Conservation (phyloP, 805 yeast species). For the Priceomyces haplophilus region DNA sequence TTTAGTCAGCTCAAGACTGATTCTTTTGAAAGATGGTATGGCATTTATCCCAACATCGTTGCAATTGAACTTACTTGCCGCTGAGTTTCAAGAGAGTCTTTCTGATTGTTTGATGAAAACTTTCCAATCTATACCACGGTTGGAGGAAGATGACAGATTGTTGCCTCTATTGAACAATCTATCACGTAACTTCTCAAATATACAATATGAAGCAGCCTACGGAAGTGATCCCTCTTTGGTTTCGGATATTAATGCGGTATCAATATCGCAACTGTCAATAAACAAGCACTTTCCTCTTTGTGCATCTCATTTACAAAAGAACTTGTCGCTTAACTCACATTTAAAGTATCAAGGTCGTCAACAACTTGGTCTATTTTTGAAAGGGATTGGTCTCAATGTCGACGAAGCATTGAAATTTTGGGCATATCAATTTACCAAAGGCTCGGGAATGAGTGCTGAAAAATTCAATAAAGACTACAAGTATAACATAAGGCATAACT, state of each 20-base stretch:
- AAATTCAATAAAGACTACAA: slow-evolving; percentile 83
- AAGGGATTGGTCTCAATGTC: slow-evolving; percentile 82
- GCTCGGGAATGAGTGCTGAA: slow-evolving; percentile 57
- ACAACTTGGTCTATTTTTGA: slow-evolving; percentile 79
- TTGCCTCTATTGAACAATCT: slow-evolving; percentile 80
- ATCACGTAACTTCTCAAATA: slow-evolving; percentile 47
- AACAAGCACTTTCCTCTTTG: slow-evolving; percentile 79
- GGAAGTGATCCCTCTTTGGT: slow-evolving; percentile 26
- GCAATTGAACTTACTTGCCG: slow-evolving; percentile 66
- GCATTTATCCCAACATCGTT: slow-evolving; percentile 84
- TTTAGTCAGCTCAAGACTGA: slow-evolving; percentile 68
- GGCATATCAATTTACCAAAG: slow-evolving; percentile 65
- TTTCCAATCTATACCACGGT: slow-evolving; percentile 71
- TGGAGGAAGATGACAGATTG: slow-evolving; percentile 89
- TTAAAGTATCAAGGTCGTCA: slow-evolving; percentile 80
- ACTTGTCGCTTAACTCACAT: slow-evolving; percentile 62
- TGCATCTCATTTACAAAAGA: slow-evolving; percentile 62
- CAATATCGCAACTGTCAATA: slow-evolving; percentile 53
- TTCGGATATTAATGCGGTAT: slow-evolving; percentile 56
- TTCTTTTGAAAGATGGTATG: slow-evolving; percentile 61
- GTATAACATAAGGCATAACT: slow-evolving; percentile 83
- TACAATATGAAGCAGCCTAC: slow-evolving; percentile 55
- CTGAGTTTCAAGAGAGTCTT: slow-evolving; percentile 61
- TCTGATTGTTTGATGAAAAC: slow-evolving; percentile 57
- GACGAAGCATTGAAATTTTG: slow-evolving; percentile 90